Percentiles rank a stretch among this genome's conserved stretches.
Evolutionary conservation across 2,329 filamentous ascomycete species (phyloP).

Genomic region (Aspergillus sp.): DNA sequence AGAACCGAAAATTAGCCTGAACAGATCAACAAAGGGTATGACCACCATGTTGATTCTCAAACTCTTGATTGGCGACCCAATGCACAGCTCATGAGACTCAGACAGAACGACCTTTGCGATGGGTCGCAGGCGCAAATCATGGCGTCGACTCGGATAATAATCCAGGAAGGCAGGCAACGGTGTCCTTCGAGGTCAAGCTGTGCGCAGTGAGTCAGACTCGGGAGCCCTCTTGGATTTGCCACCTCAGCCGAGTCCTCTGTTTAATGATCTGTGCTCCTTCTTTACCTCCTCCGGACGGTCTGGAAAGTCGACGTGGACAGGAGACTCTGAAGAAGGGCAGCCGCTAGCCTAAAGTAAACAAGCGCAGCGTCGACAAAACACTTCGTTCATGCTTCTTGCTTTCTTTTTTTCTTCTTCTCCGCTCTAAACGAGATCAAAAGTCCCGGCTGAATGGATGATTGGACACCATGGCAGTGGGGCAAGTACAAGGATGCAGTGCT

Average conservation of each 20-base stretch:
- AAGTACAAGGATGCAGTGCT: slow-evolving; percentile 34
- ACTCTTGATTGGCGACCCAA: slow-evolving; percentile 11
- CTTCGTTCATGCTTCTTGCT: slow-evolving; percentile 10
- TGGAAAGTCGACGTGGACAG: background rate
- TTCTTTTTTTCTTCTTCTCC: slow-evolving; percentile 19
- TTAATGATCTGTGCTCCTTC: background rate
- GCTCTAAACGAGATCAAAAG: slow-evolving; percentile 16
- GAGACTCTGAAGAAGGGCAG: background rate
- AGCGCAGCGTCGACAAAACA: background rate
- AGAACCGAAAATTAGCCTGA: slow-evolving; percentile 10
- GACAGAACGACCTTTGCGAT: background rate
- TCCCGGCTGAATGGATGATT: slow-evolving; percentile 25
- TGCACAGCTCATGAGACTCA: slow-evolving; percentile 1
- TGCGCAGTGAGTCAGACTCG: background rate
- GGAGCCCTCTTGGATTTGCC: slow-evolving; percentile 1
- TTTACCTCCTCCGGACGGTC: background rate
- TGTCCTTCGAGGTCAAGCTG: background rate
- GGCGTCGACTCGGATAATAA: slow-evolving; percentile 3
- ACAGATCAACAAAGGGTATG: slow-evolving; percentile 11
- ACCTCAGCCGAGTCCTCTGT: slow-evolving; percentile 1
- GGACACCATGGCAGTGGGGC: slow-evolving; percentile 30
- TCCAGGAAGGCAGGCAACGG: background rate
- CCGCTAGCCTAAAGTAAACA: slow-evolving; percentile 13
- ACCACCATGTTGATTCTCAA: slow-evolving; percentile 4
- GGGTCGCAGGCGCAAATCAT: slow-evolving; percentile 10